A percentile compares a stretch with the other conserved stretches of the same genome.
These are phyloP conservation scores for Pezicula neosporulosa DNA, from an alignment of 2,329 filamentous ascomycete genomes.

Conservation along the genomic window DNA sequence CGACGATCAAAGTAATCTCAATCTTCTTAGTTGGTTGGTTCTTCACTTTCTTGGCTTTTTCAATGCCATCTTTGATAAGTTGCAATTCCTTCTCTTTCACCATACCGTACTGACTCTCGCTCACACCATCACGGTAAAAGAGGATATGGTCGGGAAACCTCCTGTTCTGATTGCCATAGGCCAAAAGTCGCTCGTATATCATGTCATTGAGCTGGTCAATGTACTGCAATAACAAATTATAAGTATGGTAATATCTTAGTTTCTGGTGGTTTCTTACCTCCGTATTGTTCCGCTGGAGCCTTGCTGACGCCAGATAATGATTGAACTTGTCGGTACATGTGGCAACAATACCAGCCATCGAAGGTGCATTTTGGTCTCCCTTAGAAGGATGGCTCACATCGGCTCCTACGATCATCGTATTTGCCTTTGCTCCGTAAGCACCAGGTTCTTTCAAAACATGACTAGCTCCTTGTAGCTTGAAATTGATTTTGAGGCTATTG, in stretches of 20 bases:
- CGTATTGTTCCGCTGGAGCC: too few species aligned
- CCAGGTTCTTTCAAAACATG: conserved; percentile 49
- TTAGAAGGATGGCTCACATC: conserved; percentile 78
- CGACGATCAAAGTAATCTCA: conserved; percentile 31
- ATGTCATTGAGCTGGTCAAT: conserved; percentile 3
- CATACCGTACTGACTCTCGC: conserved; percentile 27
- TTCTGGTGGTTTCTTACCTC: neutral
- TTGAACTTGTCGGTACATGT: neutral
- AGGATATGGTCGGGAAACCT: conserved; percentile 22
- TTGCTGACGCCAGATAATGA: too few species aligned
- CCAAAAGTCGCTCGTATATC: conserved; percentile 9
- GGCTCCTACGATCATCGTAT: conserved; percentile 80
- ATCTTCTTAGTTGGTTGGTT: conserved; percentile 2
- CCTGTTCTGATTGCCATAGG: conserved; percentile 40
- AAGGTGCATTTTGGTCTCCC: neutral
- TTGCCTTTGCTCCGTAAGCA: conserved; percentile 18
- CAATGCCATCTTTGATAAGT: conserved; percentile 18
- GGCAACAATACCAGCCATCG: conserved; percentile 6
- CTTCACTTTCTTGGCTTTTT: conserved; percentile 3
- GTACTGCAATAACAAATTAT: conserved; percentile 2
- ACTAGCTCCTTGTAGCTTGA: conserved; percentile 70
- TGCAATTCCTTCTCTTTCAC: conserved; percentile 26
- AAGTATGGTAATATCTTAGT: neutral
- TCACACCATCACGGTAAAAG: conserved; percentile 33
- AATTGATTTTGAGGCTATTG: conserved; percentile 59